These are phyloP conservation scores for Spizellomyces punctatus DNA, from an alignment of 192 early-diverging fungal species.

Conservation along the genomic window DNA sequence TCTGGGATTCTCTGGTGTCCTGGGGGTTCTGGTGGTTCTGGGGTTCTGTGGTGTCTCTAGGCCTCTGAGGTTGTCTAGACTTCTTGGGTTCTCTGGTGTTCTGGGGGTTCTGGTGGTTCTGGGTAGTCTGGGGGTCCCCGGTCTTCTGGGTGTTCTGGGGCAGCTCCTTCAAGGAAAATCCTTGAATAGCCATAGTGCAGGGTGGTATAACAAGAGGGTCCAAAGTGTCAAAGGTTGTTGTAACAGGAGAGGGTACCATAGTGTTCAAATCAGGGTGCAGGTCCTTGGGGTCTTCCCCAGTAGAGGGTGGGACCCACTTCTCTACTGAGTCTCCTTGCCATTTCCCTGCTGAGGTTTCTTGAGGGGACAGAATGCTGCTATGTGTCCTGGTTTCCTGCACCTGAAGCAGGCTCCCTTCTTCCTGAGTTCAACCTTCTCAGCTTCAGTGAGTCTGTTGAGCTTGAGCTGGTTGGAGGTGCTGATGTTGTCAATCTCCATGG, in stretches of 20 bases:
- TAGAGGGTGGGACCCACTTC: background rate
- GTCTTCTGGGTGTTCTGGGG: background rate
- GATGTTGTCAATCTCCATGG: conserved; percentile 1
- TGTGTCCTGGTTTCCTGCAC: background rate
- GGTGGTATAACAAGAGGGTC: background rate
- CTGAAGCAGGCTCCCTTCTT: background rate
- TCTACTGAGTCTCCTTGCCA: background rate
- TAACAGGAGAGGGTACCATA: background rate
- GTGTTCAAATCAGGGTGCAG: background rate
- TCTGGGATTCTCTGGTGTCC: background rate
- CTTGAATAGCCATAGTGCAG: background rate
- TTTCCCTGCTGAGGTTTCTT: conserved; percentile 1
- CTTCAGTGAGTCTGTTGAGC: background rate
- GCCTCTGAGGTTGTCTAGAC: background rate
- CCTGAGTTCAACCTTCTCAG: background rate
- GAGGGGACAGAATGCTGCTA: background rate
- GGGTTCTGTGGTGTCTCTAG: no score
- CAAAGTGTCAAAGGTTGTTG: background rate
- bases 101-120: background rate
- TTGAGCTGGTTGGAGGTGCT: background rate
- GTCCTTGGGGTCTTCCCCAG: background rate
- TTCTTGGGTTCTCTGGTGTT: background rate
- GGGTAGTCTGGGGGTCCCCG: background rate
- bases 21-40: no score
- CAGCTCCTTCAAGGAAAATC: background rate